Base-by-base conservation (phyloP, 1,284 basidiomycete species). In the Moniliella sp. region DNA sequence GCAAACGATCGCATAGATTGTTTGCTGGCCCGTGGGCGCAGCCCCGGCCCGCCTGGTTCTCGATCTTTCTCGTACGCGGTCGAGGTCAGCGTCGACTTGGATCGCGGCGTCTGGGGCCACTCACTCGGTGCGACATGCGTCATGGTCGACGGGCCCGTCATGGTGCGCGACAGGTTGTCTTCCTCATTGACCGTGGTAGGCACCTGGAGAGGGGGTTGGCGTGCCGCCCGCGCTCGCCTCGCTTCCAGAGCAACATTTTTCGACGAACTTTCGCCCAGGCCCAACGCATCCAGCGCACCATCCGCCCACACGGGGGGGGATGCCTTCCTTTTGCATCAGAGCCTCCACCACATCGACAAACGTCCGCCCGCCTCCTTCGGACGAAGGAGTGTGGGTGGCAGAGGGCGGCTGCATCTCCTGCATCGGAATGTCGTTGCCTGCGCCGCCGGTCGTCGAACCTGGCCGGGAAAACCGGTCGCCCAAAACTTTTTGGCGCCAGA, bases 401-500 rank as follows among this genome's bases (percentile, higher is more conserved):
- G 11, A 13, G 5, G 5, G 21, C 13, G 8, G 10, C 30, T 31
- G 30, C 30, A 5, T 5, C 30, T 12, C 10, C 9, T 11, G 16
- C 18, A 5, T 13, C 8, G 12, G 8, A 30, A 14, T 11, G 21
- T 28, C 11, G 18, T 30, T 5, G 13, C 10, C n/a, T 12, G 10
- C 8, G 14, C 17, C 28, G 28, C 7, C 5, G 27, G 27, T 8
- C 8, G 13, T 7, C 5, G 27, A 4, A 15, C 15, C 29, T 18
- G 9, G 29, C 5, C 4, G 29, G 12, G 4, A 4, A 31, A 48
- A 52, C 10, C 47, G 45, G 11, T 51, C 49, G 7, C 48, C 47
- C 2, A 54, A 40, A 27, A 50, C 49, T 28, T 52, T 54, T 13
- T 46, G 42, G 0, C 49, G 49, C 55, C 55, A 58, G 4, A 48